phyloP scores from a whole-genome alignment of 257 asterid species.

The Solanum commersonii region DNA sequence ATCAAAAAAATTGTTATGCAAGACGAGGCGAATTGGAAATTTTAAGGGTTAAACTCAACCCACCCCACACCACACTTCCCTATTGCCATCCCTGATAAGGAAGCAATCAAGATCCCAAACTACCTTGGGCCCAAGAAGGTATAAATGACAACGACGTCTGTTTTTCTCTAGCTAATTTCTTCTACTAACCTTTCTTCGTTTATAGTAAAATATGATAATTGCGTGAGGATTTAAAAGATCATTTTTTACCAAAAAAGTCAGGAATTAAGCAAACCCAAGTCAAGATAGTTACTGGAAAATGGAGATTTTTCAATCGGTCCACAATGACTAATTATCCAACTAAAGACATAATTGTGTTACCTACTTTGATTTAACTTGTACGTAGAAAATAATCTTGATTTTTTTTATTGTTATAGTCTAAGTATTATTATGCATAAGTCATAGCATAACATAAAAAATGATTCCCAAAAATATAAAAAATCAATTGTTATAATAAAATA shows the following conservation, averaged over 20 bases:
- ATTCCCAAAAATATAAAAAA: not conserved
- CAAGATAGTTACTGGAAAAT: not conserved
- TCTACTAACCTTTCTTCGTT: not conserved
- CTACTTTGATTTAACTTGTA: not conserved
- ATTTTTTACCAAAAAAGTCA: not conserved
- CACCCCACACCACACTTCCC: too few relatives aligned
- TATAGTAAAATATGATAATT: not conserved
- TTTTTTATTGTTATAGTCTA: too few relatives aligned
- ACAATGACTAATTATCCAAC: not conserved
- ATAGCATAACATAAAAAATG: not conserved
- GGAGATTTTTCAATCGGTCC: not conserved
- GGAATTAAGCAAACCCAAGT: not conserved
- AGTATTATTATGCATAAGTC: not conserved
- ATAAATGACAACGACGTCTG: not conserved
- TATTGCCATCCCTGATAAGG: too few relatives aligned
- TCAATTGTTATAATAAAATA: not conserved
- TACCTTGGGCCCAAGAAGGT: not conserved
- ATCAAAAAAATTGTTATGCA: too few relatives aligned
- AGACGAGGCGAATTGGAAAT: too few relatives aligned
- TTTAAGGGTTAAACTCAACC: too few relatives aligned
- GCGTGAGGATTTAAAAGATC: not conserved
- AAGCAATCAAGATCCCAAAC: not conserved
- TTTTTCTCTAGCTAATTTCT: not conserved
- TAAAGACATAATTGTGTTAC: not conserved
- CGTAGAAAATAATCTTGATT: not conserved